Conservation (phyloP, 1,284 basidiomycete genomes). For the Pseudozyma pruni region DNA sequence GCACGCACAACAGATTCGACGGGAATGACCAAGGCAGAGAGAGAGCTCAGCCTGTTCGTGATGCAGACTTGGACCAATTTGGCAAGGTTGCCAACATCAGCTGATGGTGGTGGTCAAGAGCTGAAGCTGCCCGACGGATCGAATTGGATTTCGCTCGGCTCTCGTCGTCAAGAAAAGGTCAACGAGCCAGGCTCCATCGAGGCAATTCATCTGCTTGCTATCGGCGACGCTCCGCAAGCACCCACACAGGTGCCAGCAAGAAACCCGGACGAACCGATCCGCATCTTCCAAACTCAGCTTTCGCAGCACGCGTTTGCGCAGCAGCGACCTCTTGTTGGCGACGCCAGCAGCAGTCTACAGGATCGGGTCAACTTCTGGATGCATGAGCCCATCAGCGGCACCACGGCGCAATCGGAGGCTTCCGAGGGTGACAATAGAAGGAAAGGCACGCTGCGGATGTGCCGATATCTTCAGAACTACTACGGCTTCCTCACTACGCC, state of each 20-base stretch:
- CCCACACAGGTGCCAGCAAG: neutral
- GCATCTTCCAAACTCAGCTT: conserved; percentile 20
- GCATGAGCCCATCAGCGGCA: conserved; percentile 31
- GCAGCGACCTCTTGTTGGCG: conserved; percentile 2
- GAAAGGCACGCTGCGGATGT: conserved; percentile 4
- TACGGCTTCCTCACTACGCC: conserved; percentile 28
- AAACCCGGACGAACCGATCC: neutral
- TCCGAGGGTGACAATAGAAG: neutral
- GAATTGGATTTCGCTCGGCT: conserved; percentile 13
- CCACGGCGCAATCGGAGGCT: neutral
- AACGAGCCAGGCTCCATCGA: neutral
- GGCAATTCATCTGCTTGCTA: conserved; percentile 17
- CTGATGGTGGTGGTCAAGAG: neutral
- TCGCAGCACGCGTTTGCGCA: conserved; percentile 25
- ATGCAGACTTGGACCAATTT: conserved; percentile 40
- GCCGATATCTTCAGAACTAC: conserved; percentile 32
- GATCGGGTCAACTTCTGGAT: conserved; percentile 40
- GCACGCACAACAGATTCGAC: neutral
- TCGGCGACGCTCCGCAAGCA: conserved; percentile 31
- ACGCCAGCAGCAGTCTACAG: conserved; percentile 6
- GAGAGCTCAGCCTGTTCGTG: conserved; percentile 30
- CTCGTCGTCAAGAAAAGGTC: neutral
- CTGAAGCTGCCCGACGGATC: conserved; percentile 18
- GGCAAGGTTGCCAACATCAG: conserved; percentile 5
- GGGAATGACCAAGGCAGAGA: conserved; percentile 28